A percentile compares a stretch with the other conserved stretches of the same genome.
Conservation (phyloP, 257 asterid genomes). For the Petunia axillaris region DNA sequence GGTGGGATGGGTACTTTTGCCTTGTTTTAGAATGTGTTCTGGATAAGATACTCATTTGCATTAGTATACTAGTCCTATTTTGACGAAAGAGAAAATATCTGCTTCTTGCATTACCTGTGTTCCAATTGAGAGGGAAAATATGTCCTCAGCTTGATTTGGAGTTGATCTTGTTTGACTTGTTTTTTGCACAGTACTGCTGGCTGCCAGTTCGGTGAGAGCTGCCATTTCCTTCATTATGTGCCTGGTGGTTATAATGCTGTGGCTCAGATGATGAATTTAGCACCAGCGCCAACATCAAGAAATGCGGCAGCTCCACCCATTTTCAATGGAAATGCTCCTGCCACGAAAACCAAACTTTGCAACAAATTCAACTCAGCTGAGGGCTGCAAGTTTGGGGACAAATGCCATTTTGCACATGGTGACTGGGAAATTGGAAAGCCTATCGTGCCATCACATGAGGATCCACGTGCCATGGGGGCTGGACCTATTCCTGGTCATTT, state of each 20-base stretch:
- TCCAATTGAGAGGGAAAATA: slow-evolving; percentile 11
- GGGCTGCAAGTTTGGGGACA: slow-evolving; percentile 87
- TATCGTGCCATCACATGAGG: slow-evolving; percentile 48
- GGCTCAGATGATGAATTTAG: slow-evolving; percentile 78
- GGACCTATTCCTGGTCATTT: slow-evolving; percentile 53
- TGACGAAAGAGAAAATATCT: background rate
- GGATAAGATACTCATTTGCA: background rate
- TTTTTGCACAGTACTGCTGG: slow-evolving; percentile 61
- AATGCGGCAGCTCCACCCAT: slow-evolving; percentile 39
- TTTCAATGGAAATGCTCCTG: slow-evolving; percentile 52
- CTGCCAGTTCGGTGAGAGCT: slow-evolving; percentile 68
- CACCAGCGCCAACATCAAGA: slow-evolving; percentile 58
- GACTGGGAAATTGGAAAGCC: slow-evolving; percentile 85
- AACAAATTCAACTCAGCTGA: slow-evolving; percentile 70
- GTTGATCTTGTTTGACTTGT: background rate
- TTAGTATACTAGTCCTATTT: background rate
- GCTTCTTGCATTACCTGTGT: background rate
- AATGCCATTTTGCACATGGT: slow-evolving; percentile 89
- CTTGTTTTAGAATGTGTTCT: background rate
- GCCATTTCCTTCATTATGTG: slow-evolving; percentile 86
- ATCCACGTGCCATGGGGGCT: slow-evolving; percentile 51
- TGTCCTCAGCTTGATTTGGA: background rate
- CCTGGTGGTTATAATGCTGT: slow-evolving; percentile 87
- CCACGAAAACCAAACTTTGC: slow-evolving; percentile 69
- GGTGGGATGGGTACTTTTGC: background rate